Evolutionary conservation across 495 filamentous ascomycete species (phyloP), one percentile per base, ranked within the genome.

Genomic region (Hypoxylon intermedium): DNA sequence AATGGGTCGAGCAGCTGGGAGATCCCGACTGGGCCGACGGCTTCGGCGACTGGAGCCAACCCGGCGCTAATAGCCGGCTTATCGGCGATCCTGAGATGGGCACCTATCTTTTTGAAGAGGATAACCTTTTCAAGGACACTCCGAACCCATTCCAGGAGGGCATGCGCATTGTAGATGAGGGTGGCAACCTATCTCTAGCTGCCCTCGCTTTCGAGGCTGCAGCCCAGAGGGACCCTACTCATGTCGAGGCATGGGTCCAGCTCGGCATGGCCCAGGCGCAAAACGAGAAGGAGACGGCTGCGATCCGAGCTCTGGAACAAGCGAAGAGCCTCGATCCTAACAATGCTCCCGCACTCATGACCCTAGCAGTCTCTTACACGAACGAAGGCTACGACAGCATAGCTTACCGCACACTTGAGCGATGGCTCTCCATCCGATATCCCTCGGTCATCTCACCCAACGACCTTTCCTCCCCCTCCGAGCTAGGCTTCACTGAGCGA

Each of bases 301-400:
- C 95, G n/a, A 97, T 98, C 62, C 88, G 94, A n/a, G 94, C 95
- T 3, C 78, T 97, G 49, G 94, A 97, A 76, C 90, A 93, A 67
- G 92, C 93, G 11, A 77, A 97, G 44, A 93, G 91, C 72, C 77
- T 93, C 6, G 92, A 97, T 65, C 85, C 91, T 1, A 85, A 85
- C 64, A 97, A 96, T 67, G 82, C 96, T 5, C 81, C 89, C 34
- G 93, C 94, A 1, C 79, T 98, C 24, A 97, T 99, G 92, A 92
- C 90, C 3, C 81, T 99, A 15, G 91, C 93, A 34, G 94, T 99
- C 36, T 93, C 89, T n/a, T 99, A 98, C 74, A 98, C 95, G 28
- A 99, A 99, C 77, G 94, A 99, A 74, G 94, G 93, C 57, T 98
- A 98, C 78, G 94, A 98, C 71, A 90, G 87, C 60, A 93, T 91